Evolutionary conservation across 257 asterid species (phyloP).

Genomic region (Penstemon davidsonii): DNA sequence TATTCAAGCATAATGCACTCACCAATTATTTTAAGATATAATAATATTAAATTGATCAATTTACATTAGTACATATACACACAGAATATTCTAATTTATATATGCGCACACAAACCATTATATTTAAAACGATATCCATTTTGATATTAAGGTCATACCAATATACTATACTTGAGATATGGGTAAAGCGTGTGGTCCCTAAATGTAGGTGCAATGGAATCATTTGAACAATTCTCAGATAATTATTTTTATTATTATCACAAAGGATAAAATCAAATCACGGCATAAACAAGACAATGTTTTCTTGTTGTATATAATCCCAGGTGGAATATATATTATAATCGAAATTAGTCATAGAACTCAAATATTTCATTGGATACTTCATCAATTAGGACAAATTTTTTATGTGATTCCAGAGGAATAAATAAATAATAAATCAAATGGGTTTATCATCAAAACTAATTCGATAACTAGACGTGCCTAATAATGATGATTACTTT

Average conservation of each 20-base stretch:
- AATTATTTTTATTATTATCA: background rate
- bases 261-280: background rate
- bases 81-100: too few species aligned
- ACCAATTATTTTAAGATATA: background rate
- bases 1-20: too few species aligned
- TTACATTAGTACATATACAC: too few species aligned
- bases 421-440: background rate
- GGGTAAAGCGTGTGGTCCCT: conserved; percentile 30
- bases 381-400: conserved; percentile 27
- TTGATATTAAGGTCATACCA: conserved; percentile 20
- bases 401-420: conserved; percentile 16
- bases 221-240: conserved; percentile 25
- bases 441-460: conserved; percentile 2
- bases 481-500: conserved; percentile 24
- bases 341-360: conserved; percentile 29
- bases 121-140: background rate
- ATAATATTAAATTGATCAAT: conserved; percentile 13
- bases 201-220: conserved; percentile 18
- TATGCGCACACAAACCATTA: too few species aligned
- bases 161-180: background rate
- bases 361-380: conserved; percentile 14
- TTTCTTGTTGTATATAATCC: background rate
- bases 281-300: conserved; percentile 8
- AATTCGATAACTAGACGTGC: conserved; percentile 26
- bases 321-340: conserved; percentile 19